Conservation (phyloP, 73 alveolate genomes). For the Paramecium sonneborni region DNA sequence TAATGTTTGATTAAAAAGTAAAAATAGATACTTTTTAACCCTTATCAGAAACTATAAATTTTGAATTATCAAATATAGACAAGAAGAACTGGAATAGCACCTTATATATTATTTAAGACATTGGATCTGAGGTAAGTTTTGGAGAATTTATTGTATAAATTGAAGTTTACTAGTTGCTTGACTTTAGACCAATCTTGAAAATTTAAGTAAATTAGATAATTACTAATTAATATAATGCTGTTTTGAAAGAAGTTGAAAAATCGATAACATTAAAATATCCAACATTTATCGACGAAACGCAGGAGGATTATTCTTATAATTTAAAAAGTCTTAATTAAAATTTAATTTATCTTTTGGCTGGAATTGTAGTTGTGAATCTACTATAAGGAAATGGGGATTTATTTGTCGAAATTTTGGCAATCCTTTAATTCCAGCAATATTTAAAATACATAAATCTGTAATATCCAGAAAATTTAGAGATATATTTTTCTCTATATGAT, state of each 20-base stretch:
- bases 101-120: background rate
- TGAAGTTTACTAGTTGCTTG: background rate
- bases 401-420: background rate
- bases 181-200: background rate
- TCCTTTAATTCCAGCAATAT: background rate
- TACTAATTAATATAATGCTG: background rate
- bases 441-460: background rate
- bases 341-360: background rate
- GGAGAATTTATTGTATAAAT: background rate
- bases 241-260: background rate
- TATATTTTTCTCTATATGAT: background rate
- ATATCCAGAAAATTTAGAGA: background rate
- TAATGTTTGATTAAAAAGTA: background rate
- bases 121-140: background rate
- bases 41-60: background rate
- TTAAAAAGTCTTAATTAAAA: background rate
- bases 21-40: background rate
- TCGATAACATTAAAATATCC: background rate
- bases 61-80: background rate
- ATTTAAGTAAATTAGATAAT: background rate
- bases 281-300: background rate
- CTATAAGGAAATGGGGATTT: background rate
- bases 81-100: background rate
- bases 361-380: background rate
- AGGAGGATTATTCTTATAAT: background rate